These are phyloP conservation scores for Acacia crassicarpa DNA, from an alignment of 306 rosid species.

Conservation along the genomic window DNA sequence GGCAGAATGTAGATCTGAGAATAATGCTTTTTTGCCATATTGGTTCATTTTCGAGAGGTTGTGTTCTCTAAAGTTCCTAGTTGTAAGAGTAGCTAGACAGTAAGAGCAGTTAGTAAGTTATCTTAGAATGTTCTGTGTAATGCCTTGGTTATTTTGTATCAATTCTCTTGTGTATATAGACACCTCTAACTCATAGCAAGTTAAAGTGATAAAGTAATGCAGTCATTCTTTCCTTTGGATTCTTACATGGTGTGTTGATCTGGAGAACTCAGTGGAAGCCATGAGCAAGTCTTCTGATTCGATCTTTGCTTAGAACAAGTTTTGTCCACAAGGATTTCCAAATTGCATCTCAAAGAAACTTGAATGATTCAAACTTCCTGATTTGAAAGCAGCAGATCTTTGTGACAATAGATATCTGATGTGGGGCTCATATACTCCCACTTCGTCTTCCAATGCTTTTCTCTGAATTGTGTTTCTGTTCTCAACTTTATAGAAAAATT, in stretches of 20 bases:
- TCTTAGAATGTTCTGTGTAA: background rate
- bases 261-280: background rate
- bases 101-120: background rate
- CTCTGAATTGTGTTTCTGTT: background rate
- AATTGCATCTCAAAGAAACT: no score
- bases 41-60: background rate
- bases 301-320: background rate
- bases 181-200: background rate
- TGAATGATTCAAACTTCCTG: no score
- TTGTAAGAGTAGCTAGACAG: background rate
- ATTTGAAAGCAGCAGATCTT: background rate
- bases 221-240: background rate
- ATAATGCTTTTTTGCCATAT: background rate
- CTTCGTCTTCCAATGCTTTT: background rate
- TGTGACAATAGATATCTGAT: background rate
- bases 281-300: background rate
- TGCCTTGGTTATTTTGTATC: background rate
- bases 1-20: background rate
- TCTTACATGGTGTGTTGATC: background rate
- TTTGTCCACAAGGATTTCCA: no score
- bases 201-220: no score
- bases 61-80: background rate
- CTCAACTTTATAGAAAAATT: background rate
- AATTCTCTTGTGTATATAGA: background rate
- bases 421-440: background rate